Percentiles rank a stretch among this genome's conserved stretches.
phyloP scores from a whole-genome alignment of 2,329 filamentous ascomycete genomes.

The Fusarium dlaminii region DNA sequence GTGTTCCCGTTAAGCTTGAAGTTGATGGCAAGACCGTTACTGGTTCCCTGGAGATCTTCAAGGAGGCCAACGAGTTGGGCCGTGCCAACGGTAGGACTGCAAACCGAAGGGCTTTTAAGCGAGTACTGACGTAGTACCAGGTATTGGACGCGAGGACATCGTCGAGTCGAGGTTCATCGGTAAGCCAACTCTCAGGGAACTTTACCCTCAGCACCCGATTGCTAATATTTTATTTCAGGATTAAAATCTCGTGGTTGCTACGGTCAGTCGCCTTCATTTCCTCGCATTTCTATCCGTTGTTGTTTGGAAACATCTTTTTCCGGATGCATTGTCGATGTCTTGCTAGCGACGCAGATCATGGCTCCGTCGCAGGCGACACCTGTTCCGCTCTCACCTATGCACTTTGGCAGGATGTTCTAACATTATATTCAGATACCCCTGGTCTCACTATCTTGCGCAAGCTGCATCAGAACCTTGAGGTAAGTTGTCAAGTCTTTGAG shows the following conservation, averaged over 20 bases:
- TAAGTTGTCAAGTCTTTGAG: neutral
- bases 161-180: neutral
- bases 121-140: neutral
- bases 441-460: neutral
- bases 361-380: neutral
- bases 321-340: neutral
- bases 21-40: constrained; percentile 65
- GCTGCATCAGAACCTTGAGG: neutral
- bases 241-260: neutral
- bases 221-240: neutral
- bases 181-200: neutral
- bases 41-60: constrained; percentile 72
- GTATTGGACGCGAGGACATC: neutral
- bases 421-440: neutral
- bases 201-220: neutral
- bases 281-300: neutral
- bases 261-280: neutral
- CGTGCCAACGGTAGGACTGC: constrained; percentile 6
- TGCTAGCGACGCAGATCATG: neutral
- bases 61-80: constrained; percentile 63
- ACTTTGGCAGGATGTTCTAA: neutral
- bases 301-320: neutral
- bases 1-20: constrained; percentile 71
- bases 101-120: too few species aligned
- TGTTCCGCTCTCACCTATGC: neutral